phyloP scores from a whole-genome alignment of 768 basidiomycete species.

The Phylloporus arenicola region DNA sequence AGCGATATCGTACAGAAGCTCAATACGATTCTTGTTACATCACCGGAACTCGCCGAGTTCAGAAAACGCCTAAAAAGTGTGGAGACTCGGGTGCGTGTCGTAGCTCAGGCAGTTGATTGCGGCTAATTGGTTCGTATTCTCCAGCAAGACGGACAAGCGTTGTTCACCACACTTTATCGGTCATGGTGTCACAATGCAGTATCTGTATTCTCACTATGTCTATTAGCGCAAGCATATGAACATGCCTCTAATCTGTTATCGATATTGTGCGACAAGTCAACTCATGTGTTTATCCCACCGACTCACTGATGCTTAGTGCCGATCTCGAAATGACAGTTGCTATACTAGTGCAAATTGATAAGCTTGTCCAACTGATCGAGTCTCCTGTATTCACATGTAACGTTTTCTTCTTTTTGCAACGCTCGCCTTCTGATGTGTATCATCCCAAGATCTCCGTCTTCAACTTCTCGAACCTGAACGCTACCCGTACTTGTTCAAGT shows the following conservation, averaged over 20 bases:
- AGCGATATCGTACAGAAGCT: constrained; percentile 97
- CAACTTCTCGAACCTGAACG: constrained; percentile 95
- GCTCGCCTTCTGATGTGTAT: constrained; percentile 1
- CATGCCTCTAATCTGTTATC: constrained; percentile 94
- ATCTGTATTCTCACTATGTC: constrained; percentile 91
- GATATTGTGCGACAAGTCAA: constrained; percentile 66
- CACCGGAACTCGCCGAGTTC: constrained; percentile 93
- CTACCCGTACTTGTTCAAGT: constrained; percentile 96
- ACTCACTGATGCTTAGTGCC: constrained; percentile 48
- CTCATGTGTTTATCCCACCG: not conserved
- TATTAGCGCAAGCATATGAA: constrained; percentile 97
- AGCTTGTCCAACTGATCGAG: constrained; percentile 95
- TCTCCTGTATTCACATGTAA: constrained; percentile 97
- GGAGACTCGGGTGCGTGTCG: constrained; percentile 72
- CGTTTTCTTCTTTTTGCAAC: constrained; percentile 15
- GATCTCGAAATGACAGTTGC: constrained; percentile 95
- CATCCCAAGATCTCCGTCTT: constrained; percentile 63
- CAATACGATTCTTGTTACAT: constrained; percentile 94
- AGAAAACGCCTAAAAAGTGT: constrained; percentile 87
- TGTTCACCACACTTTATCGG: constrained; percentile 90
- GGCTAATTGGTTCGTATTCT: not conserved
- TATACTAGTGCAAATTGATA: constrained; percentile 93
- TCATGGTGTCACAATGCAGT: constrained; percentile 99
- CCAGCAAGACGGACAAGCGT: constrained; percentile 90
- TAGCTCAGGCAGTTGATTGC: not conserved